Evolutionary conservation across 306 rosid genomes (phyloP).

Genomic region (Castanea sativa): DNA sequence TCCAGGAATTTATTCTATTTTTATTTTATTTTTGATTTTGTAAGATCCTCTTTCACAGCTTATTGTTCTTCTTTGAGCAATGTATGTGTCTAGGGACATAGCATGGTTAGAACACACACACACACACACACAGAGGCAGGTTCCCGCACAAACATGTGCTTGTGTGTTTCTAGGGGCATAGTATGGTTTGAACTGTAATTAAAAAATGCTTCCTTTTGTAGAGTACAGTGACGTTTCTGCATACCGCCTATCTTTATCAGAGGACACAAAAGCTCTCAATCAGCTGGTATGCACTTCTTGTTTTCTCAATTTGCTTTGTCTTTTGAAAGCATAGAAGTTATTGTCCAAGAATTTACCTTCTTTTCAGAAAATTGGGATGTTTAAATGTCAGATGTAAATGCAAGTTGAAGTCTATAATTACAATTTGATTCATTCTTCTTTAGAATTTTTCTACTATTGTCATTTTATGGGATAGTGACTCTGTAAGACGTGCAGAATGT

Average conservation of each 20-base stretch:
- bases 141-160: no score
- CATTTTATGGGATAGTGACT: constrained; percentile 5
- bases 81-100: no score
- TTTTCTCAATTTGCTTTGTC: background rate
- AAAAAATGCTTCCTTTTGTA: no score
- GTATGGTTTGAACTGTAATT: no score
- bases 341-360: background rate
- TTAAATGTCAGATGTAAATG: background rate
- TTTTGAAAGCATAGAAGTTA: background rate
- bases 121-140: no score
- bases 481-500: constrained; percentile 53
- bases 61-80: no score
- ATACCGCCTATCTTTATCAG: constrained; percentile 86
- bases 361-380: background rate
- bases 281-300: constrained; percentile 65
- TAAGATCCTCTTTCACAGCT: no score
- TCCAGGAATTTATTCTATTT: no score
- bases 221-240: constrained; percentile 93
- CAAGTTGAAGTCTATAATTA: background rate
- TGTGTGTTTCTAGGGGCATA: no score
- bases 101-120: no score
- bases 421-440: background rate
- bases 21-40: no score
- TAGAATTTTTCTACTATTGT: background rate
- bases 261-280: constrained; percentile 97